Conservation (phyloP, 306 rosid species). For the Vigna angularis region DNA sequence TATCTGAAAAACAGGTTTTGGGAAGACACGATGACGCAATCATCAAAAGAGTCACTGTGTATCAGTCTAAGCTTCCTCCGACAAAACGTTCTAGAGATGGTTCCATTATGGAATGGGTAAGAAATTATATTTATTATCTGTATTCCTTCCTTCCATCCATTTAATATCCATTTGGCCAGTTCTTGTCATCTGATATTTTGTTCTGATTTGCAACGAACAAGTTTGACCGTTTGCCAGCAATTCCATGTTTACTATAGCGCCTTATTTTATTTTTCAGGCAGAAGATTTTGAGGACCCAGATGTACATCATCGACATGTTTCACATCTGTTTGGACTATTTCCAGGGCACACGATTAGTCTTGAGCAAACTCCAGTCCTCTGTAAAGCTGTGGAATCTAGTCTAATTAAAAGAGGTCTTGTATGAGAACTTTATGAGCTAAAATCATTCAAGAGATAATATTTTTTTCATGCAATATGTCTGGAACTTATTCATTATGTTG, state of each 20-base stretch:
- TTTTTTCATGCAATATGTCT: background rate
- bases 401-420: slow-evolving; percentile 82
- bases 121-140: slow-evolving; percentile 35
- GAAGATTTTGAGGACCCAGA: slow-evolving; percentile 89
- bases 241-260: slow-evolving; percentile 30
- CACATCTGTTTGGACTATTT: slow-evolving; percentile 87
- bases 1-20: slow-evolving; percentile 63
- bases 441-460: slow-evolving; percentile 16
- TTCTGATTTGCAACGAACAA: slow-evolving; percentile 13
- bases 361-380: slow-evolving; percentile 77
- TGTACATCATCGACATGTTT: slow-evolving; percentile 80
- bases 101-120: slow-evolving; percentile 94
- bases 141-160: slow-evolving; percentile 25
- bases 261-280: slow-evolving; percentile 59
- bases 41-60: slow-evolving; percentile 57
- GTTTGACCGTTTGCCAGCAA: slow-evolving; percentile 24
- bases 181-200: slow-evolving; percentile 16
- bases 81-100: slow-evolving; percentile 86
- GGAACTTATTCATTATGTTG: slow-evolving; percentile 15
- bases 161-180: background rate
- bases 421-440: slow-evolving; percentile 37
- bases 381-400: slow-evolving; percentile 72
- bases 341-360: slow-evolving; percentile 86
- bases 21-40: slow-evolving; percentile 72
- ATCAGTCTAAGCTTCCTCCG: slow-evolving; percentile 77